Evolutionary conservation across 1,284 basidiomycete genomes (phyloP), one percentile per base, ranked within the genome.

Genomic region (Sphaerobolus stellatus): DNA sequence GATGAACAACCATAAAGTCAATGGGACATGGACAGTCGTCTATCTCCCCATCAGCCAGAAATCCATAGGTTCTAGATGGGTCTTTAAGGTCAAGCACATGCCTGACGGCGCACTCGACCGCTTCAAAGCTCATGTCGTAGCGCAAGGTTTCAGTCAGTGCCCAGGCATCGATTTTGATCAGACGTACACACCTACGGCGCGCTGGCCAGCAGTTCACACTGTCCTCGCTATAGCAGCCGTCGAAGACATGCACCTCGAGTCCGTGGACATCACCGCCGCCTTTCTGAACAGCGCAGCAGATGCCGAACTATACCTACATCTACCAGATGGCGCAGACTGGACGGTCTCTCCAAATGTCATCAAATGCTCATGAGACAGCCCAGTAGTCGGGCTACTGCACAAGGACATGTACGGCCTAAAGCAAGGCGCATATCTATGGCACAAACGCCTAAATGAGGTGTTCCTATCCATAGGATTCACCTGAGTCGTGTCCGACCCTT

Each of bases 361-460:
- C n/a, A n/a, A n/a, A n/a, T n/a, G n/a, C n/a, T n/a, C n/a, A n/a
- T n/a, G 40, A 8, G 40, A n/a, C 40, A 43, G 40, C 18, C 27
- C 29, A n/a, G 25, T 13, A 13, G n/a, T 31, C 25, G 29, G 14
- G 9, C 48, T 46, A 2, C 52, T 69, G 2, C 46, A 59, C 2
- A 60, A 63, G n/a, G 61, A 63, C 0, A 50, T 74, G 16, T 76
- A 76, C 59, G 71, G 75, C 2, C 62, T 76, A 3, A 67, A 70
- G 52, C 74, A 76, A 52, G 68, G 74, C 1, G 70, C 68, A 0
- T 60, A 61, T 11, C 57, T 65, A 13, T 76, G 70, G 65, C 68
- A 75, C 40, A 46, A 61, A 27, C 56, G 67, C 7, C 56, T 74
- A 7, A 41, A 63, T 25, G 36, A 43, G 1, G 47, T 61, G 5